A percentile compares a stretch with the other conserved stretches of the same genome.
Evolutionary conservation across 192 early-diverging fungal species (phyloP).

Genomic region (Umbelopsis vinacea): DNA sequence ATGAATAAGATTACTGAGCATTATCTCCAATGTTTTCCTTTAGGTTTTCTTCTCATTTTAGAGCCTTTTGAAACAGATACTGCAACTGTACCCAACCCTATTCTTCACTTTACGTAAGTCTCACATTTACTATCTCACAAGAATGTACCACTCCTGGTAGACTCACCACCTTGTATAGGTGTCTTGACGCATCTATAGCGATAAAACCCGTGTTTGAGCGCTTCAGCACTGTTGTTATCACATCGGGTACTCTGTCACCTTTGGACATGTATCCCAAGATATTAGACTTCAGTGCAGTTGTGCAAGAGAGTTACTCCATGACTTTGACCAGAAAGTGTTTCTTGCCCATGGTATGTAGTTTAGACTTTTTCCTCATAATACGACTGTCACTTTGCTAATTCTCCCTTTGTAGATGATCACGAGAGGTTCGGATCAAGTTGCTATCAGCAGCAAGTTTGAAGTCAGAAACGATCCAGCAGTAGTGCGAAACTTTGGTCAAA

Average conservation of each 20-base stretch:
- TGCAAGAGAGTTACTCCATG: slow-evolving; percentile 97
- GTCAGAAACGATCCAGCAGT: slow-evolving; percentile 98
- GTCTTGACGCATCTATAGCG: slow-evolving; percentile 95
- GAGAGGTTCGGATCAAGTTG: slow-evolving; percentile 97
- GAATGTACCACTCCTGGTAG: neutral
- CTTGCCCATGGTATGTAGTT: slow-evolving; percentile 77
- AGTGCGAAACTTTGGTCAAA: slow-evolving; percentile 97
- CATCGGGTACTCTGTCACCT: slow-evolving; percentile 98
- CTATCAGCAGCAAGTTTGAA: slow-evolving; percentile 97
- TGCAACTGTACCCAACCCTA: slow-evolving; percentile 92
- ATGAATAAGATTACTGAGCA: neutral
- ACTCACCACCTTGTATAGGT: slow-evolving; percentile 49
- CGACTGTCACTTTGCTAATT: neutral
- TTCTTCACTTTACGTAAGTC: slow-evolving; percentile 81
- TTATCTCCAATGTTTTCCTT: neutral
- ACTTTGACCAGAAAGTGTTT: slow-evolving; percentile 93
- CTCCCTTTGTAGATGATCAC: slow-evolving; percentile 73
- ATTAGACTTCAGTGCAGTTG: slow-evolving; percentile 84
- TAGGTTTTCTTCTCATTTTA: slow-evolving; percentile 90
- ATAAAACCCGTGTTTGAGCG: slow-evolving; percentile 97
- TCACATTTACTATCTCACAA: too few species aligned
- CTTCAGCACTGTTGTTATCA: slow-evolving; percentile 96
- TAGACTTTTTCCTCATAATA: neutral
- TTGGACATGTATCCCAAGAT: slow-evolving; percentile 98
- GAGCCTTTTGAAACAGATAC: slow-evolving; percentile 97